These are phyloP conservation scores for Funneliformis geosporum DNA, from an alignment of 192 early-diverging fungal species.

Conservation along the genomic window DNA sequence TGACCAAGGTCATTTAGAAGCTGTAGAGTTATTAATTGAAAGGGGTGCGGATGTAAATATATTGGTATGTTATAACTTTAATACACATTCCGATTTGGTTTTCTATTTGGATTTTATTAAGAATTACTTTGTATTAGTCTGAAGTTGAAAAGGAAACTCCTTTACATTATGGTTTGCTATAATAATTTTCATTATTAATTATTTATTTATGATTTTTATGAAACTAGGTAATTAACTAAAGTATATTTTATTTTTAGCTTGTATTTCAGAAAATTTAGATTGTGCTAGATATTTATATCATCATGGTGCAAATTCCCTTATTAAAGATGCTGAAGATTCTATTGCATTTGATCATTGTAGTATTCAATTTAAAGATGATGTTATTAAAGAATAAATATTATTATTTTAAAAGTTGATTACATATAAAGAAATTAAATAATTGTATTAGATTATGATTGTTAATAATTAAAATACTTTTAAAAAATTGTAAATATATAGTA, in stretches of 20 bases:
- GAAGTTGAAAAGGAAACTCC: conserved; percentile 13
- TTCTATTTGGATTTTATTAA: background rate
- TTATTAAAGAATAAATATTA: conserved; percentile 9
- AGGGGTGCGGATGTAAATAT: conserved; percentile 39
- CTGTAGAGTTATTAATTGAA: conserved; percentile 47
- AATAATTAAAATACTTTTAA: too few relatives aligned
- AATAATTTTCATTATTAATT: background rate
- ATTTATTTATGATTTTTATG: background rate
- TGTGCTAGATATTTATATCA: conserved; percentile 21
- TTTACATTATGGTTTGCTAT: conserved; percentile 23
- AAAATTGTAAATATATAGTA: too few relatives aligned
- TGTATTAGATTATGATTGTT: too few relatives aligned
- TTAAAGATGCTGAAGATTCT: conserved; percentile 13
- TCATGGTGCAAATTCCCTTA: background rate
- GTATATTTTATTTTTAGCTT: conserved; percentile 15
- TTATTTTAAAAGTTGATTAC: too few relatives aligned
- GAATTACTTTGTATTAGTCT: background rate
- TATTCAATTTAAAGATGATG: background rate
- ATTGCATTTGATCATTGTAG: conserved; percentile 18
- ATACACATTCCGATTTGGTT: background rate
- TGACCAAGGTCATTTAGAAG: conserved; percentile 51
- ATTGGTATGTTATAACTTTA: conserved; percentile 27
- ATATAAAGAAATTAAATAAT: too few relatives aligned
- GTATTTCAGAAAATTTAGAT: conserved; percentile 25
- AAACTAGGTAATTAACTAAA: too few relatives aligned